Evolutionary conservation across 2,329 filamentous ascomycete genomes (phyloP).

Genomic region (Colletotrichum magnum): DNA sequence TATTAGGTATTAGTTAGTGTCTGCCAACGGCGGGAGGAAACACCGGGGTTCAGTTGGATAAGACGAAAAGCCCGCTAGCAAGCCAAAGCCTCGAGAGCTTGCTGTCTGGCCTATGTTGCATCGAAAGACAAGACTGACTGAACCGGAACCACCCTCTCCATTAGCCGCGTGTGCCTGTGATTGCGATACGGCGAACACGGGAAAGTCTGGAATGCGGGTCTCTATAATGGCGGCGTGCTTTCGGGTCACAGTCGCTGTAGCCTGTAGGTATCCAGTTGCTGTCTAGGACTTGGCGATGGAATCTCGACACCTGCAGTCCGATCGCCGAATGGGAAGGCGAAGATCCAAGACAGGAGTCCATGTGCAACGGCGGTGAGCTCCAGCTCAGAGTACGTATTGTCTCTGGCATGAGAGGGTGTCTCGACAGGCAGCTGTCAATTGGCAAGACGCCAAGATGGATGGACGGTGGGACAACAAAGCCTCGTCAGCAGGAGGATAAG

Average conservation of each 20-base stretch:
- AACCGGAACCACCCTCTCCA: background rate
- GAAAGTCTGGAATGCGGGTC: conserved; percentile 10
- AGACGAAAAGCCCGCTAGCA: background rate
- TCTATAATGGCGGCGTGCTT: conserved; percentile 4
- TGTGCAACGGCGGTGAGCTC: conserved; percentile 36
- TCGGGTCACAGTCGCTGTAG: background rate
- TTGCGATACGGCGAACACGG: conserved; percentile 9
- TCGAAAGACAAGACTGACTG: background rate
- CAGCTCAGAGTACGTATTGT: conserved; percentile 8
- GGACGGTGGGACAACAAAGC: conserved; percentile 5
- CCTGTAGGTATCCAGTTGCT: background rate
- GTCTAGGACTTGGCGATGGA: conserved; percentile 4
- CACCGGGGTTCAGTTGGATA: background rate
- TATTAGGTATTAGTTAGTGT: conserved; percentile 1
- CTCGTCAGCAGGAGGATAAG: background rate
- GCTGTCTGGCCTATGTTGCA: conserved; percentile 11
- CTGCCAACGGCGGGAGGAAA: background rate
- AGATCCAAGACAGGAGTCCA: conserved; percentile 26
- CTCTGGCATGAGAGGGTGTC: conserved; percentile 11
- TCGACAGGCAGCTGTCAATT: conserved; percentile 9
- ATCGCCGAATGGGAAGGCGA: conserved; percentile 14
- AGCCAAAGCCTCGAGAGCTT: background rate
- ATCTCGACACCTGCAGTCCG: conserved; percentile 12
- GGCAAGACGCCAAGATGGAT: background rate
- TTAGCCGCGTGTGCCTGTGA: background rate